Base-by-base conservation (phyloP, 1,284 basidiomycete species). In the Sanghuangporus weigelae region DNA sequence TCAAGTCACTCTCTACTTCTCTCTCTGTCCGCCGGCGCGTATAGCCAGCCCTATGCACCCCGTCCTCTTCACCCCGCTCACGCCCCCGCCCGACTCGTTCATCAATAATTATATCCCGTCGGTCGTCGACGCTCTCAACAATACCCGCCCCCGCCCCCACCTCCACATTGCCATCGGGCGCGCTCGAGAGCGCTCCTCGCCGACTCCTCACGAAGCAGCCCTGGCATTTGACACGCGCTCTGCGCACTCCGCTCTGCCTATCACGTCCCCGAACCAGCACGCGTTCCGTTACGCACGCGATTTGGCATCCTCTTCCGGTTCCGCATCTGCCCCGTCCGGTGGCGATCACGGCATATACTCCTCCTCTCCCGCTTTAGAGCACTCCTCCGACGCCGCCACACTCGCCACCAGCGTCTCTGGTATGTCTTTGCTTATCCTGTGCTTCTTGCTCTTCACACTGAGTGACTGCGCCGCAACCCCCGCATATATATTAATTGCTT, bases 81-180 rank as follows among this genome's bases (percentile, higher is more conserved):
- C 57, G 21, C 63, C 63, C 16, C 63, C 63, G 38, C 63, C 63
- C 48, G 63, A 65, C 59, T 39, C 62, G n/a, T 35, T 46, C 60
- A 49, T 1, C 60, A n/a, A 19, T 48, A 26, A 21, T 12, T 51
- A 14, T 23, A 42, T 38, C 11, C 21, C 58, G 14, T 23, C 50
- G 3, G 16, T 46, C 50, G 59, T 11, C 58, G 8, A 31, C 10
- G 23, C 38, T 57, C 8, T n/a, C 57, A 49, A 35, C 50, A 16
- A 31, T 48, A 11, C 51, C 50, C 38, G 14, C 35, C 19, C 48
- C 57, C 36, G 40, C 39, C 54, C 44, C 14, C 21, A 53, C 19
- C 55, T 57, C 54, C 26, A 50, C 19, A 54, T 62, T 54, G 39
- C 19, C 51, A 40, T 62, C 50, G 54, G 42, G 23, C 63, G 42